Conservation (phyloP, 257 asterid species). For the Galeopsis tetrahit region DNA sequence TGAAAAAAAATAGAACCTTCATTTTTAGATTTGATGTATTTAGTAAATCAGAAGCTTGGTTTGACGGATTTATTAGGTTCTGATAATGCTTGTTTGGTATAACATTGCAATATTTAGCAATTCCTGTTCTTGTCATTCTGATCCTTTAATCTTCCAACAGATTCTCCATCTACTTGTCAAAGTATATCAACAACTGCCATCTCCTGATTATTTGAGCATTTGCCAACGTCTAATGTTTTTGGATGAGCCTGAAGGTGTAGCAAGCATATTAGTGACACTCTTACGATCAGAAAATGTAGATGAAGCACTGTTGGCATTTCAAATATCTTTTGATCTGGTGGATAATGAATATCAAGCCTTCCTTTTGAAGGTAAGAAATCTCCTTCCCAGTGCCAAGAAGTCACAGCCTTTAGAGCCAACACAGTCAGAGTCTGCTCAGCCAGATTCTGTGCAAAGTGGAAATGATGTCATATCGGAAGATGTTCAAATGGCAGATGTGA, state of each 20-base stretch:
- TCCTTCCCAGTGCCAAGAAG: slow-evolving; percentile 66
- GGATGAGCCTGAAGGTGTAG: slow-evolving; percentile 83
- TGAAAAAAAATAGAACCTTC: not conserved
- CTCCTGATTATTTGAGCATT: slow-evolving; percentile 94
- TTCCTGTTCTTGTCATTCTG: slow-evolving; percentile 15
- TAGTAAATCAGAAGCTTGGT: slow-evolving; percentile 1
- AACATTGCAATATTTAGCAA: not conserved
- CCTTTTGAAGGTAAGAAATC: slow-evolving; percentile 78
- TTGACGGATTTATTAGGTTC: not conserved
- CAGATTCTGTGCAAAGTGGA: slow-evolving; percentile 47
- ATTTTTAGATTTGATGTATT: not conserved
- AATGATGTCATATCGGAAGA: slow-evolving; percentile 55
- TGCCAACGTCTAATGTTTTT: slow-evolving; percentile 97
- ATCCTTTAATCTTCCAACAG: slow-evolving; percentile 35
- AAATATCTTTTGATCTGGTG: slow-evolving; percentile 90
- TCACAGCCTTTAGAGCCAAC: slow-evolving; percentile 48
- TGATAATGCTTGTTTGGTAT: slow-evolving; percentile 1
- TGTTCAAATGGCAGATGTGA: slow-evolving; percentile 67
- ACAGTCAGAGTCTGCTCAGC: slow-evolving; percentile 52
- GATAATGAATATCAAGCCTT: slow-evolving; percentile 93
- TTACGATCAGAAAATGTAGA: slow-evolving; percentile 70
- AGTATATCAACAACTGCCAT: slow-evolving; percentile 75
- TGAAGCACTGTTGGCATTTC: slow-evolving; percentile 88
- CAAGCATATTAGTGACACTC: slow-evolving; percentile 78
- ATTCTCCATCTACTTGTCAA: slow-evolving; percentile 86